Conservation (phyloP, 2,329 filamentous ascomycete species). For the Fusarium miscanthi region DNA sequence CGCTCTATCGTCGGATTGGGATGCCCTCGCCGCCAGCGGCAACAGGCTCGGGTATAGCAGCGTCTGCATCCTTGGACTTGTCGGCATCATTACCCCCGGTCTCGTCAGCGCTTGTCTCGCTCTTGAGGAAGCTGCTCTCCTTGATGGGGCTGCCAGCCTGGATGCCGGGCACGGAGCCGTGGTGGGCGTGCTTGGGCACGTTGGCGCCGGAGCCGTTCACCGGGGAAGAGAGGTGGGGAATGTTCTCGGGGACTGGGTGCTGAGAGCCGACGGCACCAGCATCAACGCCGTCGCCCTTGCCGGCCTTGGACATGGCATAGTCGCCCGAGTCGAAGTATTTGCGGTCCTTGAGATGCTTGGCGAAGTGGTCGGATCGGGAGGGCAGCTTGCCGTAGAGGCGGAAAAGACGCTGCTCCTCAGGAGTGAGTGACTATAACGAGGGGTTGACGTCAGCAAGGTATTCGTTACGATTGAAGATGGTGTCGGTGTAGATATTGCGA, state of each 20-base stretch:
- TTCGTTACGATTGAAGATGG: not conserved
- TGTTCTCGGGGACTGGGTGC: constrained; percentile 94
- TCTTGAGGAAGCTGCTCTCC: constrained; percentile 87
- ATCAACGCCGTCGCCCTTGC: constrained; percentile 93
- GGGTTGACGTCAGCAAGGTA: constrained; percentile 33
- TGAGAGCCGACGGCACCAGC: constrained; percentile 93
- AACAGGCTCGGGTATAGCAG: constrained; percentile 31
- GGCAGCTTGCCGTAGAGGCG: constrained; percentile 98
- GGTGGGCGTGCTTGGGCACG: constrained; percentile 54
- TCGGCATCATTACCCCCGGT: constrained; percentile 52
- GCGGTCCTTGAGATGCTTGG: constrained; percentile 99
- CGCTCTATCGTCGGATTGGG: constrained; percentile 69
- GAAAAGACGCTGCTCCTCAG: constrained; percentile 96
- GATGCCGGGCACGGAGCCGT: constrained; percentile 58
- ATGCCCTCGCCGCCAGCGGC: constrained; percentile 58
- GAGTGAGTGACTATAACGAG: constrained; percentile 78
- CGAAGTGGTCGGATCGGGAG: constrained; percentile 93
- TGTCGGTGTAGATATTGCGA: not conserved
- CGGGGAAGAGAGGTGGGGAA: constrained; percentile 85
- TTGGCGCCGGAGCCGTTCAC: constrained; percentile 52
- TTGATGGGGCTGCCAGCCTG: constrained; percentile 85
- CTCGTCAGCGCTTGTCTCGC: constrained; percentile 77
- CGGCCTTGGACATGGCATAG: constrained; percentile 96
- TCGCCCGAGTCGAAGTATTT: constrained; percentile 98
- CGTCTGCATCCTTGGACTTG: constrained; percentile 54